phyloP scores from a whole-genome alignment of 805 yeast species.

The Barnettozyma botsteinii region DNA sequence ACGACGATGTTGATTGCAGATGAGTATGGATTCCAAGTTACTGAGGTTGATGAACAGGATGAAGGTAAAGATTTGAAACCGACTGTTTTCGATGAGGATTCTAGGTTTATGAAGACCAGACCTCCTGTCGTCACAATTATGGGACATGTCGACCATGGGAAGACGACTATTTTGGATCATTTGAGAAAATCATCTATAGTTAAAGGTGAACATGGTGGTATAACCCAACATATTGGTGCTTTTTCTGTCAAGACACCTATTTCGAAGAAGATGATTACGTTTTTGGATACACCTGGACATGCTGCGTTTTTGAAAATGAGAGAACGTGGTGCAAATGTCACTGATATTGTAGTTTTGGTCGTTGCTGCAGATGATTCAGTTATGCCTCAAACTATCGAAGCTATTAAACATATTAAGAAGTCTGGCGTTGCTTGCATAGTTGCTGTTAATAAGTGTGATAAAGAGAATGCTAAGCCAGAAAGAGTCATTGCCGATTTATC shows the following conservation, averaged over 20 bases:
- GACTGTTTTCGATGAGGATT: conserved; percentile 36
- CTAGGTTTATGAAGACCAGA: conserved; percentile 51
- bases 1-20: conserved; percentile 83
- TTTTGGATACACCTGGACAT: conserved; percentile 96
- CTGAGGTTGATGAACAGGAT: conserved; percentile 24
- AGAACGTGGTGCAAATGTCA: conserved; percentile 90
- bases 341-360: conserved; percentile 87
- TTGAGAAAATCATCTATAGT: conserved; percentile 82
- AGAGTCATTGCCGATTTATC: conserved; percentile 76
- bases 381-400: conserved; percentile 96
- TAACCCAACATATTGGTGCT: conserved; percentile 97
- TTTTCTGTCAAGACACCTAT: conserved; percentile 78
- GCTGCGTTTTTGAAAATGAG: conserved; percentile 96
- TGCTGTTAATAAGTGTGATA: conserved; percentile 90
- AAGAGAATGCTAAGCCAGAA: conserved; percentile 66
- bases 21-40: conserved; percentile 70
- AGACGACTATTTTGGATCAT: conserved; percentile 87
- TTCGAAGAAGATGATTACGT: conserved; percentile 73
- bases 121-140: conserved; percentile 96
- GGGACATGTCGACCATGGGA: conserved; percentile 99
- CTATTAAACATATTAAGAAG: conserved; percentile 83
- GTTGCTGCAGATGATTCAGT: conserved; percentile 98
- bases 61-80: conserved; percentile 47
- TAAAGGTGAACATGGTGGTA: conserved; percentile 87
- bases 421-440: conserved; percentile 82